Evolutionary conservation across 2,329 filamentous ascomycete species (phyloP).

Genomic region (Truncatella angustata): DNA sequence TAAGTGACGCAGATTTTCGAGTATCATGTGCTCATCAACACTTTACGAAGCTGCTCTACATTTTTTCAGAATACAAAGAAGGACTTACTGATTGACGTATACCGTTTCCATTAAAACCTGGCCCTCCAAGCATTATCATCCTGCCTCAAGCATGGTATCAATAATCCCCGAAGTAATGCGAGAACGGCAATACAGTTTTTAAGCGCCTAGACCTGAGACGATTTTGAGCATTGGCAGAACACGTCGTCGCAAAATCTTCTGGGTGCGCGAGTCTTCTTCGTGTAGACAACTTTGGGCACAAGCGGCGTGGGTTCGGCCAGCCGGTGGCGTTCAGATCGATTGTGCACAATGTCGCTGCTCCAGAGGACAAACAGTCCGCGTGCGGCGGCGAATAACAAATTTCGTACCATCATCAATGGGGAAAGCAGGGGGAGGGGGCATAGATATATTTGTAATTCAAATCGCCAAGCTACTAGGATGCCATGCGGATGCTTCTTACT

Average conservation of each 20-base stretch:
- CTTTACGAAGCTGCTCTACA: too few species aligned
- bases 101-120: too few species aligned
- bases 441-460: conserved; percentile 57
- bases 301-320: conserved; percentile 42
- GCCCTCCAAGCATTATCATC: too few species aligned
- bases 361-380: too few species aligned
- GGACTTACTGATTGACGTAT: too few species aligned
- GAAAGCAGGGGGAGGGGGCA: conserved; percentile 59
- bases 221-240: conserved; percentile 40
- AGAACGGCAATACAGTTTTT: not conserved
- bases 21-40: too few species aligned
- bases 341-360: conserved; percentile 35
- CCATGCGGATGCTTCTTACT: conserved; percentile 56
- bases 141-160: too few species aligned
- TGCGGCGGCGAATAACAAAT: conserved; percentile 29
- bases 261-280: conserved; percentile 38
- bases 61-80: too few species aligned
- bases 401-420: conserved; percentile 60
- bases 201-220: not conserved
- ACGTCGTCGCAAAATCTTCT: conserved; percentile 28
- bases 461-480: conserved; percentile 59
- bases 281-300: conserved; percentile 37
- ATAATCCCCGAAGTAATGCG: not conserved
- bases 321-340: conserved; percentile 45
- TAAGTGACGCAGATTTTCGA: too few species aligned